Conservation (phyloP, 2,329 filamentous ascomycete species). For the Mycocentrospora acerina region DNA sequence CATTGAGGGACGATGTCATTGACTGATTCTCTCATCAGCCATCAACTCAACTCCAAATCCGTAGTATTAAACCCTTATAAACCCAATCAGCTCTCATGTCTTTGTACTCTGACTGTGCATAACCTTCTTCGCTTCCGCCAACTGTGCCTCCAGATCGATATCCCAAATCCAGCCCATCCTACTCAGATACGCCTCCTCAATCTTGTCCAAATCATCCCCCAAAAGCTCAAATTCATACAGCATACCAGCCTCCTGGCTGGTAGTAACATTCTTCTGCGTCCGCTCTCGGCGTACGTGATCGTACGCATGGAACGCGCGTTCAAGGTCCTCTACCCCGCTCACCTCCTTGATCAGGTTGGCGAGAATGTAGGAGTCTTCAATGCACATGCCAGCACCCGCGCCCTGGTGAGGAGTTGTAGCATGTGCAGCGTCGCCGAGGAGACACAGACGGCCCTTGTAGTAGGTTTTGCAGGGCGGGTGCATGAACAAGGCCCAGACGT, state of each 20-base stretch:
- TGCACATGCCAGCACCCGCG: slow-evolving; percentile 57
- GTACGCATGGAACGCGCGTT: slow-evolving; percentile 34
- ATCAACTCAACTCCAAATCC: no score
- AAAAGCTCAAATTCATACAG: slow-evolving; percentile 45
- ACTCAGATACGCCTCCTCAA: slow-evolving; percentile 32
- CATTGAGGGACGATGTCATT: slow-evolving; percentile 69
- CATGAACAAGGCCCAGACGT: slow-evolving; percentile 61
- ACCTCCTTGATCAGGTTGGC: slow-evolving; percentile 32
- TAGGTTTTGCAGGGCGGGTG: slow-evolving; percentile 52
- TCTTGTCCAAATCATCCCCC: slow-evolving; percentile 43
- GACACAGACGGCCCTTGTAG: slow-evolving; percentile 46
- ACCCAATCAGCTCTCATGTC: no score
- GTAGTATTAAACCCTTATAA: no score
- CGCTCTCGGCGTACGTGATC: slow-evolving; percentile 31
- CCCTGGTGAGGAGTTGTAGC: slow-evolving; percentile 58
- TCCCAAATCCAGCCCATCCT: slow-evolving; percentile 47
- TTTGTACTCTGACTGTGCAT: slow-evolving; percentile 15
- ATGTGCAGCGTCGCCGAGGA: slow-evolving; percentile 61
- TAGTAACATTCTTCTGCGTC: slow-evolving; percentile 30
- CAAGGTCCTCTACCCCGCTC: slow-evolving; percentile 29
- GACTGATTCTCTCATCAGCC: no score
- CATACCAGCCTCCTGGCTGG: slow-evolving; percentile 34
- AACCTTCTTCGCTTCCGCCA: slow-evolving; percentile 34
- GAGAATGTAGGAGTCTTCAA: slow-evolving; percentile 54
- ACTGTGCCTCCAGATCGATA: slow-evolving; percentile 39